Base-by-base conservation (phyloP, 176 grass and related monocot genomes). In the Poa pratensis region DNA sequence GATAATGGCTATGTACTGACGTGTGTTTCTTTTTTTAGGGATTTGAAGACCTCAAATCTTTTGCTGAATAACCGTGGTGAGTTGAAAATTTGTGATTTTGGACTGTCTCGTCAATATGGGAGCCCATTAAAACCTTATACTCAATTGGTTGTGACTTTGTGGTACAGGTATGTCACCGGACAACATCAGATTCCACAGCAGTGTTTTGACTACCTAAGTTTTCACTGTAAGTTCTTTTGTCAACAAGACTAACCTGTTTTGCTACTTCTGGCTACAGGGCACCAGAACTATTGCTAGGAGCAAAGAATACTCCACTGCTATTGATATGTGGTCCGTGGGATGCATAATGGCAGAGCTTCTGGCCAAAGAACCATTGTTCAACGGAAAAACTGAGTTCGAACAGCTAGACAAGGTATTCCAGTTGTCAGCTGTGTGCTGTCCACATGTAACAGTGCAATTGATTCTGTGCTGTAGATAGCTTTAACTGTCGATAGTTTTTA, bases 321-420 rank as follows among this genome's bases (percentile, higher is more conserved):
- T 99, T 75, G 96, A 99, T 92, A 99, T 99, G 94, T 99, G 96
- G 96, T 99, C 96, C 2, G 80, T 99, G 20, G 96, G 96, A 12
- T 99, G 96, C 73, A 96, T 99, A 89, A 99, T 99, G 96, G 96
- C 96, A 62, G 96, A 99, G 80, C 88, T 99, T 90, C 85, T 99
- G 20, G 93, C 94, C 35, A 99, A 99, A 84, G 96, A 99, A 87
- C 96, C 96, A 80, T 64, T 99, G 54, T 99, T 99, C 75, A 96
- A 92, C 64, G 96, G 96, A 16, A 90, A 91, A 87, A 92, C 90
- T 27, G 96, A 99, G 84, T 89, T 92, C 46, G 96, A 99, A 76
- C 96, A 99, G 78, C 90, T 99, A 80, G 90, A 99, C 57, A 99
- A 96, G 96, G 96, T 99, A 82, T 61, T 62, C 30, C 13, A 37